phyloP scores from a whole-genome alignment of 2,329 filamentous ascomycete genomes.

The Xenoacremonium recifei region DNA sequence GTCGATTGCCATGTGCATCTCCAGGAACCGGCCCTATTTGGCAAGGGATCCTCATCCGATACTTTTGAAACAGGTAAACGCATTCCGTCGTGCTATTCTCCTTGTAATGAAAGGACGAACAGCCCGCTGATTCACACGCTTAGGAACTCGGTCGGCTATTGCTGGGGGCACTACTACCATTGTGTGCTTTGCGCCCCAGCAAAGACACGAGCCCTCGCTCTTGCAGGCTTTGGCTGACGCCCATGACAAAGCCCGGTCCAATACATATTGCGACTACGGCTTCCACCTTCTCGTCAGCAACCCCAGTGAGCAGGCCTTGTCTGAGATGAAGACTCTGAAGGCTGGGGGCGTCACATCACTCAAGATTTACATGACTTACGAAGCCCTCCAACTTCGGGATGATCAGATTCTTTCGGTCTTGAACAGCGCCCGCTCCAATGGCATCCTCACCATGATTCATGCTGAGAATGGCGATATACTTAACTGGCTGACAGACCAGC shows the following conservation, averaged over 20 bases:
- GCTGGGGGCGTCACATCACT: slow-evolving; percentile 3
- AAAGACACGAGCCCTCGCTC: slow-evolving; percentile 35
- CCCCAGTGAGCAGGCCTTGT: slow-evolving; percentile 24
- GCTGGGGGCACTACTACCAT: not conserved
- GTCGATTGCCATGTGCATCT: slow-evolving; percentile 41
- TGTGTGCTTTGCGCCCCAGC: slow-evolving; percentile 2
- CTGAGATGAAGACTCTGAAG: slow-evolving; percentile 35
- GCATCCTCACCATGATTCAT: slow-evolving; percentile 54
- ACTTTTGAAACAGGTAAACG: too few species aligned
- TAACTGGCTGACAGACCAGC: slow-evolving; percentile 51
- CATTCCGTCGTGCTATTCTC: too few species aligned
- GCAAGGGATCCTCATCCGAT: too few species aligned
- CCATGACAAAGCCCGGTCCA: not conserved
- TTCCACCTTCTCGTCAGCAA: not conserved
- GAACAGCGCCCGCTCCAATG: not conserved
- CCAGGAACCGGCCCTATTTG: not conserved
- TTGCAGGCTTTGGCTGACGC: not conserved
- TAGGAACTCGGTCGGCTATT: not conserved
- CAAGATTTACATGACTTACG: not conserved
- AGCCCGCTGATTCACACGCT: too few species aligned
- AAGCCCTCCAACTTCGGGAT: not conserved
- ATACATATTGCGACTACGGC: not conserved
- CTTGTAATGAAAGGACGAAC: too few species aligned
- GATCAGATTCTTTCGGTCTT: not conserved
- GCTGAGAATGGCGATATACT: slow-evolving; percentile 55